These are phyloP conservation scores for Trichothecium roseum DNA, from an alignment of 2,329 filamentous ascomycete species.

Conservation along the genomic window DNA sequence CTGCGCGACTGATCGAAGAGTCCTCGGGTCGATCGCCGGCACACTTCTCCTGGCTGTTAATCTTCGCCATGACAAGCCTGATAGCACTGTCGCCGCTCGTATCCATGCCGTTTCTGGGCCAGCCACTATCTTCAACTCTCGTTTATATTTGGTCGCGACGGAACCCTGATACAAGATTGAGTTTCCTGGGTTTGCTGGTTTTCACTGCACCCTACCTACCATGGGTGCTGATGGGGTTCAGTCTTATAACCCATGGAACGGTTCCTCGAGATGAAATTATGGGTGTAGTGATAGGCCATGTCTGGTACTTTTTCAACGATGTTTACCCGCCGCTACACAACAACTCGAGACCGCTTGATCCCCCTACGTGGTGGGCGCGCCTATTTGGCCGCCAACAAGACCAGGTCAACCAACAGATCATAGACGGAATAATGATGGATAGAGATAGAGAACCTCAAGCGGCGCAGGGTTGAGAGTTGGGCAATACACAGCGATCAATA, in stretches of 20 bases:
- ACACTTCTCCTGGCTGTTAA: constrained; percentile 87
- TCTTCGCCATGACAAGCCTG: constrained; percentile 74
- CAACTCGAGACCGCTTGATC: constrained; percentile 76
- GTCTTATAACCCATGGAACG: constrained; percentile 77
- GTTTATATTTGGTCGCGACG: constrained; percentile 97
- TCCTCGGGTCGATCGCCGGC: constrained; percentile 85
- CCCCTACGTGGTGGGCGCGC: constrained; percentile 80
- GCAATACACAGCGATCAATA: too few species aligned
- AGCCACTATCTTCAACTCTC: constrained; percentile 80
- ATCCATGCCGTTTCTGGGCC: constrained; percentile 89
- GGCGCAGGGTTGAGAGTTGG: too few species aligned
- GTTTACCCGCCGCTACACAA: constrained; percentile 89
- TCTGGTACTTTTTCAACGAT: constrained; percentile 98
- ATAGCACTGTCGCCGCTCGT: constrained; percentile 77
- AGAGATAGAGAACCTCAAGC: constrained; percentile 18
- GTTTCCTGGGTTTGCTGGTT: constrained; percentile 77
- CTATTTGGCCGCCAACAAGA: constrained; percentile 52
- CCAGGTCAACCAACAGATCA: constrained; percentile 31
- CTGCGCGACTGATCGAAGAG: constrained; percentile 90
- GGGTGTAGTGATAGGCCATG: constrained; percentile 86
- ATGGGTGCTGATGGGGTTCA: constrained; percentile 92
- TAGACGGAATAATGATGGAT: constrained; percentile 53
- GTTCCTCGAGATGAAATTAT: constrained; percentile 94
- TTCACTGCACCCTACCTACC: constrained; percentile 93
- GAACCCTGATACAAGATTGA: constrained; percentile 84